Percentiles rank a stretch among this genome's conserved stretches.
Conservation (phyloP, 2,329 filamentous ascomycete species). For the Ophiostoma triangulosporum region DNA sequence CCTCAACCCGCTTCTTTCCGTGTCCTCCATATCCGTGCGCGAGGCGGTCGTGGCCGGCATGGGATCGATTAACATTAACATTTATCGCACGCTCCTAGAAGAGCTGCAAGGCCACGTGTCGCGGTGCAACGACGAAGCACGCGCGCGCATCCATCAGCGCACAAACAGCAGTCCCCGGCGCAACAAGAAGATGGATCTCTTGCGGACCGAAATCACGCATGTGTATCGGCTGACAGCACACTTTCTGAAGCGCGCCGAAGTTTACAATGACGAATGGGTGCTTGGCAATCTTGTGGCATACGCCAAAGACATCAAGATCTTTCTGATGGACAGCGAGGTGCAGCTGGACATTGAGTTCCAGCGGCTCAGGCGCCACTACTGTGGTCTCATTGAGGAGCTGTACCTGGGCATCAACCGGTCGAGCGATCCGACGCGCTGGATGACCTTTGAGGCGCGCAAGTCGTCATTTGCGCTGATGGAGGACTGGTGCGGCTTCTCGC, state of each 20-base stretch:
- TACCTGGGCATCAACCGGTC: constrained; percentile 85
- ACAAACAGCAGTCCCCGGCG: constrained; percentile 70
- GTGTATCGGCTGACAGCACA: constrained; percentile 90
- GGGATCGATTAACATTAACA: constrained; percentile 87
- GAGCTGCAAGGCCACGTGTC: constrained; percentile 77
- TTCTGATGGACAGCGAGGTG: constrained; percentile 86
- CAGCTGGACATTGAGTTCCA: constrained; percentile 94
- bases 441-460: constrained; percentile 92
- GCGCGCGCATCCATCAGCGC: constrained; percentile 73
- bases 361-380: constrained; percentile 82
- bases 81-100: constrained; percentile 82
- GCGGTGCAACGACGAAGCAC: constrained; percentile 78
- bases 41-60: constrained; percentile 85
- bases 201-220: constrained; percentile 90
- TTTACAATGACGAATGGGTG: constrained; percentile 82
- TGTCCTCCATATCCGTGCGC: constrained; percentile 65
- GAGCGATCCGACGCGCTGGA: constrained; percentile 78
- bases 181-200: constrained; percentile 69
- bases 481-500: constrained; percentile 96
- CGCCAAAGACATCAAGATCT: constrained; percentile 82
- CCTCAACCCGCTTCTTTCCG: constrained; percentile 75
- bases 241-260: constrained; percentile 65
- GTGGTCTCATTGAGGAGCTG: constrained; percentile 80
- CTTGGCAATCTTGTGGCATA: constrained; percentile 79
- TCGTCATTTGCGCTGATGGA: constrained; percentile 96